phyloP scores from a whole-genome alignment of 148 eudicot genomes.

The Amaranthus hypochondriacus region DNA sequence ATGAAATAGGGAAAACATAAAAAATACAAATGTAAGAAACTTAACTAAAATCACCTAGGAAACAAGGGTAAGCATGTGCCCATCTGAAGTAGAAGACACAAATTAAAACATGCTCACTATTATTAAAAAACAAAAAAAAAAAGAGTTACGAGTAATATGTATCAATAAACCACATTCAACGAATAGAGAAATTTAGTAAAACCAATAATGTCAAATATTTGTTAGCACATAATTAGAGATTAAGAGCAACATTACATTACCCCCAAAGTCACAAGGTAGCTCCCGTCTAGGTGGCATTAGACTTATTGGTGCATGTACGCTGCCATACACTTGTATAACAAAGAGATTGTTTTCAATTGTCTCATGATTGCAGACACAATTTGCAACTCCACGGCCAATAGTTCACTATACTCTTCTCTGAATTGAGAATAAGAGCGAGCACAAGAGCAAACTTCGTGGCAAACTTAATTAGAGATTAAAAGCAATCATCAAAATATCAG shows the following conservation, averaged over 20 bases:
- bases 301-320: no score
- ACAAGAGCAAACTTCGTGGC: no score
- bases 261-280: no score
- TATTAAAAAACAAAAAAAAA: not conserved
- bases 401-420: no score
- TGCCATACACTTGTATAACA: no score
- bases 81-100: conserved; percentile 7
- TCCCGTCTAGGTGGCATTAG: no score
- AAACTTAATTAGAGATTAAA: no score
- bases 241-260: not conserved
- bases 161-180: not conserved
- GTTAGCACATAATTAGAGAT: not conserved
- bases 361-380: no score
- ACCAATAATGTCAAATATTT: not conserved
- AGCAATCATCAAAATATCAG: no score
- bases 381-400: no score
- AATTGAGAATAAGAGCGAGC: no score
- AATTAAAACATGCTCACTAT: not conserved
- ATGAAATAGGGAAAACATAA: conserved; percentile 7
- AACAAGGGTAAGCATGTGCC: not conserved
- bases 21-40: not conserved
- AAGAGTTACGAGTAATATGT: not conserved
- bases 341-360: no score
- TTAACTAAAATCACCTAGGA: not conserved
- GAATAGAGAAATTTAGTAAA: not conserved